Conservation (phyloP, 108 stramenopile genomes). For the Poteriospumella lacustris region DNA sequence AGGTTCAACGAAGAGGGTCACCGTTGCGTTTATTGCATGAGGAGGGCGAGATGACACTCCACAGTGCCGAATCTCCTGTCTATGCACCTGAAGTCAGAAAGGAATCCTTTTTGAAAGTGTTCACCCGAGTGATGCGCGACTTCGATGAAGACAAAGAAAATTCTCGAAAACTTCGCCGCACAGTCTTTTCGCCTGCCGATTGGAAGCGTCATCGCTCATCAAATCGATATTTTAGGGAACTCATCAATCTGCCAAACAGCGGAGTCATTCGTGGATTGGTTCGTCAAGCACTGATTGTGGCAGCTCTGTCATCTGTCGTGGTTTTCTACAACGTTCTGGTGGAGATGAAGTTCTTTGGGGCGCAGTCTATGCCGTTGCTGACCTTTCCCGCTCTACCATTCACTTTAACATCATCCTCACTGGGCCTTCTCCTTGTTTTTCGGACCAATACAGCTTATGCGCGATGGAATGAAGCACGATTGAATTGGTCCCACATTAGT, state of each 20-base stretch:
- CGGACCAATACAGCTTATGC: slow-evolving; percentile 63
- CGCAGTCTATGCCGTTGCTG: slow-evolving; percentile 36
- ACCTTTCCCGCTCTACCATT: slow-evolving; percentile 59
- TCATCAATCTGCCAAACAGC: background rate
- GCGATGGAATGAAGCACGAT: slow-evolving; percentile 60
- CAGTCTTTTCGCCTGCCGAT: background rate
- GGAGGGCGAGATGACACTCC: too few species aligned
- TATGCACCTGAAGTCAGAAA: too few species aligned
- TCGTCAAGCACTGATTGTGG: background rate
- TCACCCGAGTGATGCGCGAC: too few species aligned
- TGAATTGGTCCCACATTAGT: slow-evolving; percentile 55
- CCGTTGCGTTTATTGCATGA: too few species aligned
- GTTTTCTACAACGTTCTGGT: background rate
- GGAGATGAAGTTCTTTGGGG: background rate
- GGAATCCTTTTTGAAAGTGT: too few species aligned
- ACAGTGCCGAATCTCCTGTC: too few species aligned
- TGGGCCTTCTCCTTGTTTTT: slow-evolving; percentile 65
- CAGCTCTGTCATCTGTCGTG: background rate
- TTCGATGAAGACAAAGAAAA: background rate
- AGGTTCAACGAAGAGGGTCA: too few species aligned
- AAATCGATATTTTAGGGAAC: background rate
- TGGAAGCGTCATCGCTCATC: background rate
- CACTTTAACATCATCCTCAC: slow-evolving; percentile 53
- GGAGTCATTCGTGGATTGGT: background rate
- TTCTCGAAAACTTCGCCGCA: background rate